Evolutionary conservation across 2,329 filamentous ascomycete species (phyloP).

Genomic region (Fusarium graminum): DNA sequence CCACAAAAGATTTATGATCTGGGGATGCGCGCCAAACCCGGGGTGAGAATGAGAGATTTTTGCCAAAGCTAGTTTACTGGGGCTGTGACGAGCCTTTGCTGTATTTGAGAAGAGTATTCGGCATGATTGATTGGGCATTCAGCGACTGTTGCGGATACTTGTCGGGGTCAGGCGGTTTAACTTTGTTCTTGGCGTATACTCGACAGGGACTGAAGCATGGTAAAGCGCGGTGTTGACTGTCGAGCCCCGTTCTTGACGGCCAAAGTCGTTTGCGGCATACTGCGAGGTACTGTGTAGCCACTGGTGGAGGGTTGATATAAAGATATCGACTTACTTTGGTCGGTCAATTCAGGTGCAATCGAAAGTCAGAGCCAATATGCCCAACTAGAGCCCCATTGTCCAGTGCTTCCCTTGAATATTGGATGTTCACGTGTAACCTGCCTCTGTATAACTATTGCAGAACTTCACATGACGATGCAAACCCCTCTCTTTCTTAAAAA

Average conservation of each 20-base stretch:
- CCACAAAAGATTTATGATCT: conserved; percentile 6
- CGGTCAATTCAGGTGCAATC: not conserved
- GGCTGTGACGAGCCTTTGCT: not conserved
- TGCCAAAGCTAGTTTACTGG: conserved; percentile 2
- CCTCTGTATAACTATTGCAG: too few species aligned
- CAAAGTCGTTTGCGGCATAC: not conserved
- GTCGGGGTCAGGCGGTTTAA: conserved; percentile 4
- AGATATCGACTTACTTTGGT: not conserved
- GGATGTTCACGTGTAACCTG: conserved; percentile 8
- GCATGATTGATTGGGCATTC: conserved; percentile 3
- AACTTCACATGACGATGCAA: too few species aligned
- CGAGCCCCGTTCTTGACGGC: conserved; percentile 30
- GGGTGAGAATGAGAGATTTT: conserved; percentile 10
- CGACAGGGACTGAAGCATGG: conserved; percentile 14
- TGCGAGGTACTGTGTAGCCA: conserved; percentile 30
- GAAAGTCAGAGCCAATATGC: conserved; percentile 5
- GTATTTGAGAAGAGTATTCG: not conserved
- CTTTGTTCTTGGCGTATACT: conserved; percentile 7
- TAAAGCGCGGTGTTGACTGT: conserved; percentile 38
- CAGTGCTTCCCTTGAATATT: not conserved
- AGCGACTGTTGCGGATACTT: not conserved
- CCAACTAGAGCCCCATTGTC: conserved; percentile 36
- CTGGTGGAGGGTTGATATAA: too few species aligned
- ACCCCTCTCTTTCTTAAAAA: not conserved
- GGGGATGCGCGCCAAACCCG: conserved; percentile 3